phyloP scores from a whole-genome alignment of 2,329 filamentous ascomycete species.

The Aspergillus ustus region DNA sequence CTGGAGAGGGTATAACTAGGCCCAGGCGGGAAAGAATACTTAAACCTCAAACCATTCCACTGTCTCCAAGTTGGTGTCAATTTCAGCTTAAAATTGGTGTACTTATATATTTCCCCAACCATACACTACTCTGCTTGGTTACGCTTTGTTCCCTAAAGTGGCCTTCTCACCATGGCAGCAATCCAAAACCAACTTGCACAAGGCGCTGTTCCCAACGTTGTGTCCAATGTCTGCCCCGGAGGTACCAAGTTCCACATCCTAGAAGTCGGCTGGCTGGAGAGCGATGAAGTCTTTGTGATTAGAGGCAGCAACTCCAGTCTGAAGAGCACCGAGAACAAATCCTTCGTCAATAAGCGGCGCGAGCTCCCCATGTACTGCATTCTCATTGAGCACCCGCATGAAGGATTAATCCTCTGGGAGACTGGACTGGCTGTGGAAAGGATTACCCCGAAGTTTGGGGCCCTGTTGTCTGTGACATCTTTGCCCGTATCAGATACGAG shows the following conservation, averaged over 20 bases:
- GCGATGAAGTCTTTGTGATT: constrained; percentile 19
- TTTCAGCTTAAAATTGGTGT: not conserved
- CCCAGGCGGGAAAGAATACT: not conserved
- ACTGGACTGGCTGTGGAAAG: constrained; percentile 18
- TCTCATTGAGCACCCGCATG: constrained; percentile 20
- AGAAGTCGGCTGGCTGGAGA: constrained; percentile 20
- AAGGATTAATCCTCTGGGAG: constrained; percentile 20
- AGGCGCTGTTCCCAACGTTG: constrained; percentile 17
- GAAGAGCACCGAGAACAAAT: constrained; percentile 13
- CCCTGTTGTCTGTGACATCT: constrained; percentile 12
- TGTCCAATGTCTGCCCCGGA: constrained; percentile 17
- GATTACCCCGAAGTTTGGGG: constrained; percentile 19
- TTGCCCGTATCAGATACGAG: constrained; percentile 18
- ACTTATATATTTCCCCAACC: not conserved
- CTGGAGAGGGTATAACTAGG: not conserved
- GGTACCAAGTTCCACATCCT: constrained; percentile 20
- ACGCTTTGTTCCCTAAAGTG: not conserved
- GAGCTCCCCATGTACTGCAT: constrained; percentile 22
- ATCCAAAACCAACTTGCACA: constrained; percentile 16
- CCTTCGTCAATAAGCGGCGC: constrained; percentile 19
- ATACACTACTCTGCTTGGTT: not conserved
- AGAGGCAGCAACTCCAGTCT: constrained; percentile 18
- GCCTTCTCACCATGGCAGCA: constrained; percentile 8
- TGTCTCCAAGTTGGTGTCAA: not conserved
- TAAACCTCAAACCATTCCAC: not conserved